Evolutionary conservation across 1,284 basidiomycete genomes (phyloP), one percentile per base, ranked within the genome.

Genomic region (Cutaneotrichosporon cutaneum): DNA sequence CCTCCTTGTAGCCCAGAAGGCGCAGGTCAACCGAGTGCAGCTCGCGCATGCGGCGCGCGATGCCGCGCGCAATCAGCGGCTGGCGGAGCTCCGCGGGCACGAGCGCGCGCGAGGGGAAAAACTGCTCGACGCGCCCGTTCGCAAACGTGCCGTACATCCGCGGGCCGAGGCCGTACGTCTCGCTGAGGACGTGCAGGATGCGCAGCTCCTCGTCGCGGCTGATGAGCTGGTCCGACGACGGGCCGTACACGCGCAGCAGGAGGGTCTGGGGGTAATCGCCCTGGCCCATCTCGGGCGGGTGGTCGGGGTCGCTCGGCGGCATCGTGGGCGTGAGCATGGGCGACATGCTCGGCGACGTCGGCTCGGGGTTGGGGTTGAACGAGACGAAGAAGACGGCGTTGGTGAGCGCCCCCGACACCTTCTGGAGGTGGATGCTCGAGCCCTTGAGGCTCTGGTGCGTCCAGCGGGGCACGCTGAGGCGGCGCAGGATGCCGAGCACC

Each of bases 341-440:
- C 18, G 76, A 77, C 70, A 77, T 75, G 50, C 72, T 72, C 5
- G 77, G 75, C 18, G 71, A 75, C 1, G 72, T 74, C 6, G 74
- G 74, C 60, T 67, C 67, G 9, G 74, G 71, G 18, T 69, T 68
- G 8, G 74, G 78, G 61, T 78, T 81, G 73, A 79, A 83, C 21
- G 82, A 90, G 56, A 96, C 88, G 79, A 96, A 97, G 80, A 92
- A 96, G 59, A 97, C 92, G 64, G 91, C 89, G 75, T 97, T 97
- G 48, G 94, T 97, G 69, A 95, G 80, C 21, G 91, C 89, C 16
- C 94, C 93, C 10, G 92, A 90, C n/a, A 92, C 88, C 77, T 89
- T 93, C 71, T 82, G 82, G 67, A 94, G 84, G 61, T 82, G 82
- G 61, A 93, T 77, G 48, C 83, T 81, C 39, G 83, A 79, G 3